These are phyloP conservation scores for Phialophora macrospora DNA, from an alignment of 2,329 filamentous ascomycete genomes.

Conservation along the genomic window DNA sequence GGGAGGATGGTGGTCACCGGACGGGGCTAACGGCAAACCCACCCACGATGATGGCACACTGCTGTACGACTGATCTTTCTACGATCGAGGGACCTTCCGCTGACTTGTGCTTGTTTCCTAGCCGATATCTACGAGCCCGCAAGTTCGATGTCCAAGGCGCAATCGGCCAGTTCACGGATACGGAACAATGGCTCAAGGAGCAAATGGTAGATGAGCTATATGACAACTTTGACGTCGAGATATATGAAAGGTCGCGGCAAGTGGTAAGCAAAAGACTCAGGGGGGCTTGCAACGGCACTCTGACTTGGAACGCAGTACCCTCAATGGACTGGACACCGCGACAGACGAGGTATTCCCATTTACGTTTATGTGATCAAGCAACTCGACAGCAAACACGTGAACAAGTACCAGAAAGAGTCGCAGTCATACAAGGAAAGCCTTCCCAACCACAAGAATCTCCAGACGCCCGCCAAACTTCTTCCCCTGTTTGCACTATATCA, in stretches of 20 bases:
- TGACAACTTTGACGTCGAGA: slow-evolving; percentile 80
- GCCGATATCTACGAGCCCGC: slow-evolving; percentile 83
- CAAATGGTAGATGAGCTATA: slow-evolving; percentile 81
- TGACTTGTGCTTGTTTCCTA: slow-evolving; percentile 46
- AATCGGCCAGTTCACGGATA: slow-evolving; percentile 81
- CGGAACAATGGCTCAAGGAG: slow-evolving; percentile 81
- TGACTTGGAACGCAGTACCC: slow-evolving; percentile 49
- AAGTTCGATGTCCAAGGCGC: slow-evolving; percentile 80
- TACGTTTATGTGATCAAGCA: slow-evolving; percentile 88
- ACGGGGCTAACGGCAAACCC: slow-evolving; percentile 43
- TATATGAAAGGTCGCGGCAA: slow-evolving; percentile 75
- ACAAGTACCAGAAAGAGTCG: slow-evolving; percentile 72
- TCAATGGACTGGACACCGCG: slow-evolving; percentile 90
- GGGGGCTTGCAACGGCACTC: not conserved
- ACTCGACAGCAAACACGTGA: slow-evolving; percentile 80
- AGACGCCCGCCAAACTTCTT: slow-evolving; percentile 71
- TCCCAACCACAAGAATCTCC: slow-evolving; percentile 61
- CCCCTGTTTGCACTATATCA: slow-evolving; percentile 93
- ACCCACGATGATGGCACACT: slow-evolving; percentile 56
- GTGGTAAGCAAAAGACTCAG: slow-evolving; percentile 61
- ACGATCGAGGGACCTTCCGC: slow-evolving; percentile 13
- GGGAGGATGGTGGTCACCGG: slow-evolving; percentile 59
- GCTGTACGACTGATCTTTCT: slow-evolving; percentile 46
- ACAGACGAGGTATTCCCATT: slow-evolving; percentile 87
- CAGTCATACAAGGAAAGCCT: slow-evolving; percentile 41